phyloP scores from a whole-genome alignment of 1,139 yeast species.

The Protomyces arabidopsidicola region DNA sequence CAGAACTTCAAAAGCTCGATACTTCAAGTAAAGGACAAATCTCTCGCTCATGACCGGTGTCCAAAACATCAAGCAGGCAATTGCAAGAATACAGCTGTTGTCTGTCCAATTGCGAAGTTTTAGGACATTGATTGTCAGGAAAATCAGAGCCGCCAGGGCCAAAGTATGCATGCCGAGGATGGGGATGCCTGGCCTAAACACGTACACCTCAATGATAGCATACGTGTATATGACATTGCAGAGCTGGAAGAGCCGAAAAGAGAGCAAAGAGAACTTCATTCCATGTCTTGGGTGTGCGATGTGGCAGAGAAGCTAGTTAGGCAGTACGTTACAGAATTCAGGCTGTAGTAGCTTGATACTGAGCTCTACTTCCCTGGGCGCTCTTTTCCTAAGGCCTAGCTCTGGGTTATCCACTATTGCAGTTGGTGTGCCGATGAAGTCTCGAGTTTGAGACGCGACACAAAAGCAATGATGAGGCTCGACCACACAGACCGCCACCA shows the following conservation, averaged over 20 bases:
- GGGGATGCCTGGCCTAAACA: neutral
- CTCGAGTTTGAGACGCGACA: too few relatives aligned
- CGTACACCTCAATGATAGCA: neutral
- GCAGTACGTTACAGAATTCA: too few relatives aligned
- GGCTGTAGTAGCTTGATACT: too few relatives aligned
- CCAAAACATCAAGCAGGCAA: neutral
- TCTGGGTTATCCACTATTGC: too few relatives aligned
- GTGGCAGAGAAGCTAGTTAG: too few relatives aligned
- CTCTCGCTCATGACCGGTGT: neutral
- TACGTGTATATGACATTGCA: neutral
- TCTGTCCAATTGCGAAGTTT: neutral
- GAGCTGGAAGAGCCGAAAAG: neutral
- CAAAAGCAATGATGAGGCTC: too few relatives aligned
- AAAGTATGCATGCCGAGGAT: neutral
- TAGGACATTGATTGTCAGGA: neutral
- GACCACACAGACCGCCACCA: too few relatives aligned
- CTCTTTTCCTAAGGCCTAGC: too few relatives aligned
- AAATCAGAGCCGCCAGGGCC: neutral
- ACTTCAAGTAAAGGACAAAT: neutral
- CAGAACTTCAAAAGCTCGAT: neutral
- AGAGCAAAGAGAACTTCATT: neutral
- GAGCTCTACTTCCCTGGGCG: too few relatives aligned
- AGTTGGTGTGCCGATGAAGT: too few relatives aligned
- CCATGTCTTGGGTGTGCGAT: neutral
- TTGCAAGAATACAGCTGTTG: too few relatives aligned